phyloP scores from a whole-genome alignment of 805 yeast species.

The Cephaloascus fragrans region DNA sequence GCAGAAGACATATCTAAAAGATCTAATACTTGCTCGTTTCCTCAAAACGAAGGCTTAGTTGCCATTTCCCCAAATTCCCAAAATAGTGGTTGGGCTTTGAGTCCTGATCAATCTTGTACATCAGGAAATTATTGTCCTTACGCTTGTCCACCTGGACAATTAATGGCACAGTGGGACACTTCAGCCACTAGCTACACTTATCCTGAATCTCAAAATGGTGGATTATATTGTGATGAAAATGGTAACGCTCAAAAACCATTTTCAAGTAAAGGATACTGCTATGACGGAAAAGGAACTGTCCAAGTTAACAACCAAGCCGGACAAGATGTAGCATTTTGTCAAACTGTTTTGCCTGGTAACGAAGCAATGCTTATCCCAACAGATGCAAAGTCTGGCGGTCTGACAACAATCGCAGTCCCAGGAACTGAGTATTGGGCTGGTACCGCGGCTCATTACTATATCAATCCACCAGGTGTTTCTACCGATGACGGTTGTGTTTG shows the following conservation, averaged over 20 bases:
- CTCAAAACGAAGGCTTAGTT: slow-evolving; percentile 58
- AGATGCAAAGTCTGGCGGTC: slow-evolving; percentile 36
- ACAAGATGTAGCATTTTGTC: slow-evolving; percentile 71
- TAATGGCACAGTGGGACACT: slow-evolving; percentile 87
- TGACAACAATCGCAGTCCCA: slow-evolving; percentile 70
- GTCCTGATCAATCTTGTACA: slow-evolving; percentile 61
- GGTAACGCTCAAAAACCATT: slow-evolving; percentile 61
- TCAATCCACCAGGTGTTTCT: slow-evolving; percentile 77
- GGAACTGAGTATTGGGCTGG: slow-evolving; percentile 76
- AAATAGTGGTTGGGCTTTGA: slow-evolving; percentile 85
- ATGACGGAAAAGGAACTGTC: slow-evolving; percentile 73
- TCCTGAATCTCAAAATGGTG: slow-evolving; percentile 78
- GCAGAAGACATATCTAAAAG: too few relatives aligned
- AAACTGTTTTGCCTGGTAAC: slow-evolving; percentile 88
- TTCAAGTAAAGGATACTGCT: slow-evolving; percentile 51
- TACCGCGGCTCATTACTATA: slow-evolving; percentile 80
- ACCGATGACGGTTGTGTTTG: slow-evolving; percentile 72
- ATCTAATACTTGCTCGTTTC: slow-evolving; percentile 53
- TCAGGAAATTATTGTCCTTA: slow-evolving; percentile 83
- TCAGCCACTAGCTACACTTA: slow-evolving; percentile 59
- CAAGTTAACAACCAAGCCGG: slow-evolving; percentile 47
- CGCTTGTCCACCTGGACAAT: slow-evolving; percentile 83
- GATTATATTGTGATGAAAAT: slow-evolving; percentile 62
- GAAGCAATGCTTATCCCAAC: slow-evolving; percentile 94
- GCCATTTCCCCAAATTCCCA: slow-evolving; percentile 45